Base-by-base conservation (phyloP, 1,139 yeast species). In the Diutina rugosa region DNA sequence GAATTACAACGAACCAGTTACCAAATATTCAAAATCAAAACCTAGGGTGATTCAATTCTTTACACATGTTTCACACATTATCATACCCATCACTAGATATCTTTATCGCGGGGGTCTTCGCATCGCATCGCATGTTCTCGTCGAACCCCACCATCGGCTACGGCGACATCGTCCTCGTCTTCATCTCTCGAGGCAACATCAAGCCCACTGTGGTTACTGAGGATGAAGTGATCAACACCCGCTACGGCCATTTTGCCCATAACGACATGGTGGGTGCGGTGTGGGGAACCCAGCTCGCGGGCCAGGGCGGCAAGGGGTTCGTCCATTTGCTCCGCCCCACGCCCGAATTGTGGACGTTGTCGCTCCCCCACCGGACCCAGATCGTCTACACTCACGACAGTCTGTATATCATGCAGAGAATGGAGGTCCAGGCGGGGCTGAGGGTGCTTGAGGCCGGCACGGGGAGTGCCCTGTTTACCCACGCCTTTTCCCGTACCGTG, bases 311-410 rank as follows among this genome's bases (percentile, higher is more conserved):
- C 1, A 80, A 82, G 61, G 99, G 99, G 0, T 95, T 90, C 65
- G 82, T 95, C 55, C 96, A 93, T 66, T 74, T 93, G 38, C 71
- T 95, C 55, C 91, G 87, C 58, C 98, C 99, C 1, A 85, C 96
- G 0, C 95, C 99, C 0, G 99, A 95, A 69, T 72, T 93, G 46
- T 95, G 99, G 99, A 87, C 97, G 0, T 67, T 89, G 38, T 90
- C 97, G 0, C 75, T 95, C 55, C 98, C 99, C 1, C 99, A 95
- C 68, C 79, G 99, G 68, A 95, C 99, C 0, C 99, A 95, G 72
- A 93, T 95, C 63, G 98, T 95, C 0, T 95, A 95, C 67, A 88
- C 97, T 0, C 96, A 96, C 8, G 99, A 95, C 67, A 87, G 97
- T 2, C 83, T 96, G 35, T 93, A 90, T 65, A 90, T 95, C 58